Percentiles rank a stretch among this genome's conserved stretches.
Evolutionary conservation across 106 monocot genomes (phyloP).

Genomic region (Posidonia australis): DNA sequence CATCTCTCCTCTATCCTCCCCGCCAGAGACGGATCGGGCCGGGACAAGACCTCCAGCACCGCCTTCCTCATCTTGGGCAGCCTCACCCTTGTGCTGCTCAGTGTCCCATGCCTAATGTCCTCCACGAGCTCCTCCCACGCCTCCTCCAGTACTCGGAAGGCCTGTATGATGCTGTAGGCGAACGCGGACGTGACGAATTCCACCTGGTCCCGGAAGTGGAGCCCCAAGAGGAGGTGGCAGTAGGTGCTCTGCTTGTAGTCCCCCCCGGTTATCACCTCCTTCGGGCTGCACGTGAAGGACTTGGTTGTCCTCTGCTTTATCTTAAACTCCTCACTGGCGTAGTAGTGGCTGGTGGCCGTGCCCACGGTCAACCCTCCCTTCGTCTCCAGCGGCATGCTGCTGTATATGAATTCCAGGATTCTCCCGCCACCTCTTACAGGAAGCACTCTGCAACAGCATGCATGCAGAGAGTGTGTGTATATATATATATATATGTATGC

Average conservation of each 20-base stretch:
- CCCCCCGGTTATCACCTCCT: conserved; percentile 30
- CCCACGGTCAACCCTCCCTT: conserved; percentile 31
- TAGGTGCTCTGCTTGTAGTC: conserved; percentile 53
- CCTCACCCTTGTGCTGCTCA: conserved; percentile 21
- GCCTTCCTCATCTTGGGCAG: conserved; percentile 21
- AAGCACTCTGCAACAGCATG: conserved; percentile 34
- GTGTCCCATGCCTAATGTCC: conserved; percentile 25
- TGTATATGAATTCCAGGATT: conserved; percentile 56
- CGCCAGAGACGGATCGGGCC: conserved; percentile 25
- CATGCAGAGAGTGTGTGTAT: background rate
- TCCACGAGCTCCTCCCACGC: conserved; percentile 43
- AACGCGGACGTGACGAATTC: conserved; percentile 53
- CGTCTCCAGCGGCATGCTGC: conserved; percentile 36
- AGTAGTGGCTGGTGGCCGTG: conserved; percentile 46
- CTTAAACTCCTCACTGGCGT: conserved; percentile 46
- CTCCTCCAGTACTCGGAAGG: conserved; percentile 26
- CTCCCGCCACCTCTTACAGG: conserved; percentile 33
- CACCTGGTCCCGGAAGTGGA: conserved; percentile 26
- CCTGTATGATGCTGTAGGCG: conserved; percentile 54
- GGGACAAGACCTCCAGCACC: conserved; percentile 6
- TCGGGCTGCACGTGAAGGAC: conserved; percentile 43
- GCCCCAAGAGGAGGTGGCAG: conserved; percentile 57
- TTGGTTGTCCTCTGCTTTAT: conserved; percentile 21
- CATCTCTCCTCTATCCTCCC: conserved; percentile 14
- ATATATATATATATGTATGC: background rate